Evolutionary conservation across 2,329 filamentous ascomycete genomes (phyloP).

Genomic region (Aureobasidium sp.): DNA sequence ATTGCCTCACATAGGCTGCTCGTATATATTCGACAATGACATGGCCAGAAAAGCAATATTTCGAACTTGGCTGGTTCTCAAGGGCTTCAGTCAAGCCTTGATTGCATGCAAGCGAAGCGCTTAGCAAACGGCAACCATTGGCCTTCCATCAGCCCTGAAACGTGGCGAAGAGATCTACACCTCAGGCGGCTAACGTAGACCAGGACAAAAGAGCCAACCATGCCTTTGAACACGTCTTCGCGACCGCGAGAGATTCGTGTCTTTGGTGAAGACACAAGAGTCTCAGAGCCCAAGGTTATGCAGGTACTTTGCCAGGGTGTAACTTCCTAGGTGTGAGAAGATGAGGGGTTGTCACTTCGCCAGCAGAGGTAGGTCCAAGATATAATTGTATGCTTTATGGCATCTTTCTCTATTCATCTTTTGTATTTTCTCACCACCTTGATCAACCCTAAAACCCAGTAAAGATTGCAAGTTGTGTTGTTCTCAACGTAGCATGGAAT

Average conservation of each 20-base stretch:
- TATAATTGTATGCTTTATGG: background rate
- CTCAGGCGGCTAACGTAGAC: background rate
- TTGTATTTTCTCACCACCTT: background rate
- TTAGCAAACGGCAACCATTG: background rate
- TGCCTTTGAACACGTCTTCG: background rate
- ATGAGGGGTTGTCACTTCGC: constrained; percentile 15
- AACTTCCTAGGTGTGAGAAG: background rate
- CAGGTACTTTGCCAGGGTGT: background rate
- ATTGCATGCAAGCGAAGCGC: background rate
- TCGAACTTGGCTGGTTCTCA: background rate
- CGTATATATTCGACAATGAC: background rate
- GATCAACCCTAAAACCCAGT: background rate
- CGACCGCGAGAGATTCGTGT: constrained; percentile 25
- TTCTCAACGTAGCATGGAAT: background rate
- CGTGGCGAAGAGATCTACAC: background rate
- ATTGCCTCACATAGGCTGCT: background rate
- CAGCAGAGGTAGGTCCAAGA: background rate
- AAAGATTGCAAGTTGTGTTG: background rate
- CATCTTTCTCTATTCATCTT: background rate
- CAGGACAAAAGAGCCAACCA: background rate
- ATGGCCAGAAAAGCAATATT: background rate
- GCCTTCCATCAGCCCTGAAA: background rate
- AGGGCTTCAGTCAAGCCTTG: background rate
- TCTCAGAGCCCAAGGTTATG: background rate
- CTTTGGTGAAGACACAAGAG: constrained; percentile 3